These are phyloP conservation scores for Tuber indicum DNA, from an alignment of 495 filamentous ascomycete species.

Conservation along the genomic window DNA sequence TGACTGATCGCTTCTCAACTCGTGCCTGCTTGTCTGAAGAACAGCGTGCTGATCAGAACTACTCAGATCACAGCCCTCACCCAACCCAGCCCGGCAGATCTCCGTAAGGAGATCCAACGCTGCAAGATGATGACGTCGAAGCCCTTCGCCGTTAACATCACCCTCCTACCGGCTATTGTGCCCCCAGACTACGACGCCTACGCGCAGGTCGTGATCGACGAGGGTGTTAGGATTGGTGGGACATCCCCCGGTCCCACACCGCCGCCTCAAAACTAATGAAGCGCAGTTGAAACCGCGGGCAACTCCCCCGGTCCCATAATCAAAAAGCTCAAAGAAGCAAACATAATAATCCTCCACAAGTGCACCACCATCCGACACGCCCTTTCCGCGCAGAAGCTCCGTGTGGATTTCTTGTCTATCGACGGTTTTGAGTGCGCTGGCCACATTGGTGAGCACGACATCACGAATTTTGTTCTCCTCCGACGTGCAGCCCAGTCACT, in stretches of 20 bases:
- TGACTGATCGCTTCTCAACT: not conserved
- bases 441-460: constrained; percentile 90
- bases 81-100: constrained; percentile 84
- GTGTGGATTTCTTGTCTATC: constrained; percentile 92
- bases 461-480: constrained; percentile 95
- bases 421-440: constrained; percentile 98
- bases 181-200: constrained; percentile 91
- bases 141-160: constrained; percentile 95
- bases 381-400: constrained; percentile 83
- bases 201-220: constrained; percentile 85
- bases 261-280: not conserved
- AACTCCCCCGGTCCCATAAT: constrained; percentile 93
- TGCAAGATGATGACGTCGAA: constrained; percentile 77
- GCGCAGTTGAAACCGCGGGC: constrained; percentile 80
- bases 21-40: not conserved
- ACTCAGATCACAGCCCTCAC: constrained; percentile 71
- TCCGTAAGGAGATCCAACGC: constrained; percentile 85
- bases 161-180: constrained; percentile 79
- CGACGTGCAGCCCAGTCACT: constrained; percentile 78
- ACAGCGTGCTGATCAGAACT: constrained; percentile 38
- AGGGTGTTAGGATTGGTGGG: constrained; percentile 68
- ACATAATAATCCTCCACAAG: constrained; percentile 81
- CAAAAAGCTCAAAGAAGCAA: constrained; percentile 72
- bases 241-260: not conserved
- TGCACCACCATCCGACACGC: constrained; percentile 96